phyloP scores from a whole-genome alignment of 208 protist genomes.

The Trypanosoma caninum region DNA sequence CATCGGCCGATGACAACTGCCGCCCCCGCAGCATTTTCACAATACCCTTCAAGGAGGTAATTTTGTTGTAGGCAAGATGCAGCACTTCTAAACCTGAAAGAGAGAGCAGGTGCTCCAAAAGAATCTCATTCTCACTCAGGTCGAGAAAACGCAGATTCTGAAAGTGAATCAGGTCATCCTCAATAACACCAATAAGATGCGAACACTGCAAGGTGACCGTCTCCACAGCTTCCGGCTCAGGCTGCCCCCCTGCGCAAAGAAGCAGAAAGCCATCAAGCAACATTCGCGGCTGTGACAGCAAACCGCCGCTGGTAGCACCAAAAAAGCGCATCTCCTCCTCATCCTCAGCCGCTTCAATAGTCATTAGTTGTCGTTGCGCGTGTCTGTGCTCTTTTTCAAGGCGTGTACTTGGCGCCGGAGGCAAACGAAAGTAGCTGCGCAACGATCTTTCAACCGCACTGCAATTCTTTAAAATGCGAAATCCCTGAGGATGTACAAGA shows the following conservation, averaged over 20 bases:
- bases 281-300: slow-evolving; percentile 24
- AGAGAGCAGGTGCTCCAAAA: slow-evolving; percentile 54
- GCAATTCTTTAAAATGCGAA: slow-evolving; percentile 73
- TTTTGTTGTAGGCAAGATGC: slow-evolving; percentile 78
- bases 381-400: slow-evolving; percentile 37
- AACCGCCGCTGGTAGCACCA: slow-evolving; percentile 18
- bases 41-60: slow-evolving; percentile 48
- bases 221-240: slow-evolving; percentile 68
- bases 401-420: slow-evolving; percentile 46
- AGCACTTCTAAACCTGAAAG: slow-evolving; percentile 64
- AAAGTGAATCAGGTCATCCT: slow-evolving; percentile 79
- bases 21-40: slow-evolving; percentile 22
- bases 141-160: slow-evolving; percentile 63
- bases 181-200: slow-evolving; percentile 51
- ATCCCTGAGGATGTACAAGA: slow-evolving; percentile 80
- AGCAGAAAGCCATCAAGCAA: slow-evolving; percentile 81
- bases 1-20: not conserved
- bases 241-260: slow-evolving; percentile 51
- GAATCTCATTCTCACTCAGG: slow-evolving; percentile 76
- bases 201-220: slow-evolving; percentile 68
- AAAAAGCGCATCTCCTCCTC: slow-evolving; percentile 27
- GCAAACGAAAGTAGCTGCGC: slow-evolving; percentile 86
- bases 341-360: slow-evolving; percentile 39
- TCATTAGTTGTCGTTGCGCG: slow-evolving; percentile 24
- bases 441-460: slow-evolving; percentile 77